Conservation (phyloP, 1,139 yeast genomes). For the Maudiozyma humilis region DNA sequence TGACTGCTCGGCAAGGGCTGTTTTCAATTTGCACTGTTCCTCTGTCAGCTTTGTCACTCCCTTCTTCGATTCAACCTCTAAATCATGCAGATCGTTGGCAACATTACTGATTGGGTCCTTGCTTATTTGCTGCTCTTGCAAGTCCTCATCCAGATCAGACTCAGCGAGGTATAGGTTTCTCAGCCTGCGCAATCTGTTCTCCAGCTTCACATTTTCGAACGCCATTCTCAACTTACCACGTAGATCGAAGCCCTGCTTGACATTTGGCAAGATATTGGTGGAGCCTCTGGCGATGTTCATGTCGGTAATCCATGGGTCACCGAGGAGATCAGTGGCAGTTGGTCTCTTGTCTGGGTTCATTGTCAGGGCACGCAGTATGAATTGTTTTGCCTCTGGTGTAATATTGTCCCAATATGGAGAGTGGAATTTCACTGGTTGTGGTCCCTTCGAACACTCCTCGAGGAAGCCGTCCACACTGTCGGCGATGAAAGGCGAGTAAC, state of each 20-base stretch:
- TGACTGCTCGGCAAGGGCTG: slow-evolving; percentile 38
- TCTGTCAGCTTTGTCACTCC: slow-evolving; percentile 7
- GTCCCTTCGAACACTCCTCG: slow-evolving; percentile 65
- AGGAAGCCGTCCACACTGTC: slow-evolving; percentile 77
- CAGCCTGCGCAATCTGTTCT: slow-evolving; percentile 63
- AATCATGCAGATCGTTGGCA: slow-evolving; percentile 13
- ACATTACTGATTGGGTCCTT: slow-evolving; percentile 11
- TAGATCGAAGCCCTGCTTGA: slow-evolving; percentile 72
- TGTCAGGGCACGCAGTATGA: slow-evolving; percentile 58
- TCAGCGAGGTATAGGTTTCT: slow-evolving; percentile 38
- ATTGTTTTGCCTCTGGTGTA: slow-evolving; percentile 64
- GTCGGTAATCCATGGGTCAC: slow-evolving; percentile 62
- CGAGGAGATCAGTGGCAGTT: slow-evolving; percentile 53
- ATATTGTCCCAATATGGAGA: slow-evolving; percentile 80
- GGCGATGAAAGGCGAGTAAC: slow-evolving; percentile 85
- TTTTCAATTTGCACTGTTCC: slow-evolving; percentile 23
- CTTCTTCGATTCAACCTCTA: slow-evolving; percentile 12
- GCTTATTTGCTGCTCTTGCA: slow-evolving; percentile 15
- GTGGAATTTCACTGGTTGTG: slow-evolving; percentile 63
- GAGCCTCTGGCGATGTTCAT: slow-evolving; percentile 46
- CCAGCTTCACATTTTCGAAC: slow-evolving; percentile 68
- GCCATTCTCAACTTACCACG: slow-evolving; percentile 80
- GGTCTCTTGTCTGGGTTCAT: slow-evolving; percentile 59
- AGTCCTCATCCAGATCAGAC: slow-evolving; percentile 41
- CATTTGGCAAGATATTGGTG: slow-evolving; percentile 62